phyloP scores from a whole-genome alignment of 495 filamentous ascomycete species.

The Penicillium nucicola region DNA sequence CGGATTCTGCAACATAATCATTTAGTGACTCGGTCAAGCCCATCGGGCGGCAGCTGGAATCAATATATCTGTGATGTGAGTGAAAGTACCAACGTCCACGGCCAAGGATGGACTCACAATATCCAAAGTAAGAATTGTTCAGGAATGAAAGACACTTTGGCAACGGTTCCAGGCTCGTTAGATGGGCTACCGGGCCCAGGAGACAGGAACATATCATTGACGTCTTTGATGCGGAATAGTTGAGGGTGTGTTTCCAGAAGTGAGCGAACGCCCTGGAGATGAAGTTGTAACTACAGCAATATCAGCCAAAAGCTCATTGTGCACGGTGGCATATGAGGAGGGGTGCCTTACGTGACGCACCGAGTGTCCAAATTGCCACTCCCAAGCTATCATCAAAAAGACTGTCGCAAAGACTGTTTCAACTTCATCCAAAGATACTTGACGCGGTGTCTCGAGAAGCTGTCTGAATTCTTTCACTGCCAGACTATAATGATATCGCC shows the following conservation, averaged over 20 bases:
- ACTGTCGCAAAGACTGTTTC: slow-evolving; percentile 42
- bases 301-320: neutral
- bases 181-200: slow-evolving; percentile 12
- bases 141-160: slow-evolving; percentile 36
- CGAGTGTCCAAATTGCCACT: slow-evolving; percentile 43
- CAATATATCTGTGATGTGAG: slow-evolving; percentile 34
- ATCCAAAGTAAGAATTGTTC: slow-evolving; percentile 42
- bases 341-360: slow-evolving; percentile 25
- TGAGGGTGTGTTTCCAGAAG: slow-evolving; percentile 38
- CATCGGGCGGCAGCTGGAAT: slow-evolving; percentile 31
- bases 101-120: slow-evolving; percentile 25
- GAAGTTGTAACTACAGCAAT: slow-evolving; percentile 27
- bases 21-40: slow-evolving; percentile 37
- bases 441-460: slow-evolving; percentile 30
- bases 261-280: slow-evolving; percentile 40
- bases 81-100: too few species aligned
- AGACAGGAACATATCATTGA: slow-evolving; percentile 31
- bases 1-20: slow-evolving; percentile 34
- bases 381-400: slow-evolving; percentile 42
- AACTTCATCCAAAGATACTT: slow-evolving; percentile 27
- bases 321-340: neutral
- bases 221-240: slow-evolving; percentile 34
- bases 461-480: slow-evolving; percentile 44
- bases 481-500: slow-evolving; percentile 39
- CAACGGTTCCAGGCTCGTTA: slow-evolving; percentile 7